Evolutionary conservation across 2,329 filamentous ascomycete genomes (phyloP), one percentile per base, ranked within the genome.

Genomic region (Claviceps pazoutovae): DNA sequence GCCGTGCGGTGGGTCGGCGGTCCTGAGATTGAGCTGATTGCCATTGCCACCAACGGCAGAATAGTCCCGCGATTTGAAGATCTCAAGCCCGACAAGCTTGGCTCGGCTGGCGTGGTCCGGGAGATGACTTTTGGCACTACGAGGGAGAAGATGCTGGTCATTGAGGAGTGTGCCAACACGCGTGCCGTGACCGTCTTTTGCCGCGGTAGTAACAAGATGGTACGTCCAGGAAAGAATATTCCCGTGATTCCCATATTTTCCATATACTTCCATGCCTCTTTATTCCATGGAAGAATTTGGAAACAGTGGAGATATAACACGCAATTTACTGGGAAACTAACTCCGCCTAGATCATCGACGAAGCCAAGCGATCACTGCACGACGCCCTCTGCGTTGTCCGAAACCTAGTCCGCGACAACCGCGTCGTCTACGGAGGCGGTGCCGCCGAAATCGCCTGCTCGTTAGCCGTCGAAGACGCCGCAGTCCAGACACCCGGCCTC

Each of bases 171-270:
- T 66, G 93, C 94, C 64, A 98, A 98, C 74, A 95, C 88, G 53
- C 79, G 93, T 62, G 93, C 93, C 45, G 94, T 98, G 55, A 98
- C 93, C 2, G 83, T 95, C 51, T 98, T 98, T 68, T 87, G 98
- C 55, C 80, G 93, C 63, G 93, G 93, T 63, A 95, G 89, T 76
- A 98, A 98, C 80, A 98, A 97, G 78, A 98, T 98, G 93, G 88
- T 91, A 70, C 65, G 78, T 69, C 17, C 2, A 4, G 21, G 11
- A 34, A 34, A 11, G 1, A 34, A 34, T 4, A 21, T 21, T 21
- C 3, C 4, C 21, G 4, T 21, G 4, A 19, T 19, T 9, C 7
- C 30, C 30, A 30, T 30, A 30, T 30, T 4, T 4, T 30, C 5
- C 23, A 23, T 23, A 6, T 23, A 26, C 6, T 26, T 2, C 5